Conservation (phyloP, 73 alveolate genomes). For the Uronychia binucleata region DNA sequence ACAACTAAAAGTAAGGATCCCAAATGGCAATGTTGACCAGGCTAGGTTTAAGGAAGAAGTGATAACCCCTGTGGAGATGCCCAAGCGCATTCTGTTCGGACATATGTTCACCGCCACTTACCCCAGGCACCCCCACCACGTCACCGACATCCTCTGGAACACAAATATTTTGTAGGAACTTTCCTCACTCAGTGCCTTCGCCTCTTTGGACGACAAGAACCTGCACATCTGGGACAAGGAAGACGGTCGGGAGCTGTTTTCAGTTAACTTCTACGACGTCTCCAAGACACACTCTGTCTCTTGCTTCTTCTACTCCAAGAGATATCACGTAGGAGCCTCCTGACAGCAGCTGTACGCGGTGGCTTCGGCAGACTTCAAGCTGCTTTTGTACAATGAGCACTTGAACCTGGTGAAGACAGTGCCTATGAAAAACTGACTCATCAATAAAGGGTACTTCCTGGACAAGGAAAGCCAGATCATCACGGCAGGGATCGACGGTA, state of each 20-base stretch:
- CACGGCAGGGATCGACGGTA: slow-evolving; percentile 54
- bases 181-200: neutral
- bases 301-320: slow-evolving; percentile 32
- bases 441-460: slow-evolving; percentile 35
- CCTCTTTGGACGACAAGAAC: slow-evolving; percentile 28
- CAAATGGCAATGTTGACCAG: too few species aligned
- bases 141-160: neutral
- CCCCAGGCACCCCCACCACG: neutral
- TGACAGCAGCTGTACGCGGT: slow-evolving; percentile 27
- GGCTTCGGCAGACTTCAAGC: slow-evolving; percentile 36
- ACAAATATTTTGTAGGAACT: neutral
- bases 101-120: neutral
- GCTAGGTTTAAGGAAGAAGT: neutral
- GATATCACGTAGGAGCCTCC: slow-evolving; percentile 26
- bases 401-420: slow-evolving; percentile 25
- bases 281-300: slow-evolving; percentile 46
- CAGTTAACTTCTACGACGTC: slow-evolving; percentile 45
- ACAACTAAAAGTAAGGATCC: too few species aligned
- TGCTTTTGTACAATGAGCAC: slow-evolving; percentile 46
- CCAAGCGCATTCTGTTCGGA: neutral
- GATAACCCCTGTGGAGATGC: neutral
- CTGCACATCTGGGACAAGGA: slow-evolving; percentile 49
- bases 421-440: slow-evolving; percentile 33
- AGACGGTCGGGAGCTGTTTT: slow-evolving; percentile 15
- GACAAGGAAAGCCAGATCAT: slow-evolving; percentile 32